phyloP scores from a whole-genome alignment of 2,329 filamentous ascomycete species.

The Whalleya microplaca region DNA sequence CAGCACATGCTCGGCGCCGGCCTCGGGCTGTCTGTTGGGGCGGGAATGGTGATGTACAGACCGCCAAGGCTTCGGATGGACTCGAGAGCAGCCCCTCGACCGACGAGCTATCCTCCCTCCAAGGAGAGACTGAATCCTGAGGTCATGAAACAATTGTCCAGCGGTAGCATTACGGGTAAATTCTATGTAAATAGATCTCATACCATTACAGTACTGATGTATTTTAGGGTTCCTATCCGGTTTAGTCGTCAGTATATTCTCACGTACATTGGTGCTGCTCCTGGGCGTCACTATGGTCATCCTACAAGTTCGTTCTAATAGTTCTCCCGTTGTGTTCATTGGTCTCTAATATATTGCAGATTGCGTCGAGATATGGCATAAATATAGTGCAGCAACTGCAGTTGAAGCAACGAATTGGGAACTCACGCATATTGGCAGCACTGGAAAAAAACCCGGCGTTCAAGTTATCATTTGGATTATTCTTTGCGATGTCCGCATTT shows the following conservation, averaged over 20 bases:
- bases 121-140: constrained; percentile 37
- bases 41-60: constrained; percentile 30
- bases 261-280: constrained; percentile 69
- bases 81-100: constrained; percentile 21
- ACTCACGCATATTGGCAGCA: constrained; percentile 49
- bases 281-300: constrained; percentile 66
- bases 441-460: constrained; percentile 64
- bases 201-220: background rate
- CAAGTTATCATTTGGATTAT: constrained; percentile 71
- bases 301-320: constrained; percentile 56
- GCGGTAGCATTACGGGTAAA: constrained; percentile 57
- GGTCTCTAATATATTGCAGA: constrained; percentile 24
- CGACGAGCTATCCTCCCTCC: constrained; percentile 11
- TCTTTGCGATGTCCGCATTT: constrained; percentile 73
- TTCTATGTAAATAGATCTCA: background rate
- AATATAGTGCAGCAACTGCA: constrained; percentile 37
- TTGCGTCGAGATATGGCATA: constrained; percentile 40
- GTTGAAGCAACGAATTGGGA: constrained; percentile 37
- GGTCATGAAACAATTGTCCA: constrained; percentile 54
- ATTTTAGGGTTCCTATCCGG: constrained; percentile 63
- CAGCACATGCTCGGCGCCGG: constrained; percentile 38
- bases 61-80: constrained; percentile 31
- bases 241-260: constrained; percentile 70
- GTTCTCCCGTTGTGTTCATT: background rate
- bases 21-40: constrained; percentile 41